Evolutionary conservation across 805 yeast genomes (phyloP), one percentile per base, ranked within the genome.

Genomic region (Saccharomycopsis amapae): DNA sequence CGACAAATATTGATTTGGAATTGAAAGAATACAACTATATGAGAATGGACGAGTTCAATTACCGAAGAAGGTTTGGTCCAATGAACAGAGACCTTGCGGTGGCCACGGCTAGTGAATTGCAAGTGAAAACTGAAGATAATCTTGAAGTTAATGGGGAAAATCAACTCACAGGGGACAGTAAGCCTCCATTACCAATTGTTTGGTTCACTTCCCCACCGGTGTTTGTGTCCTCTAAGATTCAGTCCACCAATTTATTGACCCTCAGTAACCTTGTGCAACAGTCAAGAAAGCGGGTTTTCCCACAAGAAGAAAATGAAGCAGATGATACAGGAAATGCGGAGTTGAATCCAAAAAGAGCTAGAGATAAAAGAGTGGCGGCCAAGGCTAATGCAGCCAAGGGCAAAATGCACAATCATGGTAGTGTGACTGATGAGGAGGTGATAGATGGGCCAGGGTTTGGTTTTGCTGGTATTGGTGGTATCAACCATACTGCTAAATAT

Each of bases 401-500:
- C 33, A 34, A 38, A 31, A 38, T 39, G 10, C 47, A 55, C 24
- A 50, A 48, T 35, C 48, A 58, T 37, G 51, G 55, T 54, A 22
- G 52, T 19, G 44, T 39, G 23, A 45, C 40, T 13, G 47, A 48
- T 25, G 51, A 39, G 15, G 47, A 52, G 19, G 53, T 49, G 18
- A 32, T 40, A 15, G 38, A 42, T n/a, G 45, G 48, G n/a, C 38
- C 58, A 6, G 46, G 41, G 28, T 43, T 6, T 12, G 46, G 46
- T n/a, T 36, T 15, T 30, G 46, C 22, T 19, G 44, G 37, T 7
- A 31, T 25, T n/a, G 6, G 40, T 15, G 72, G 73, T 31, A 58
- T 80, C 31, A 87, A 94, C 4, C 94, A 86, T 56, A 75, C 84
- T 42, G 85, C 87, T 2, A 70, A 72, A 56, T 88, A 84, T 58